Evolutionary conservation across 257 asterid species (phyloP).

Genomic region (Petunia axillaris): DNA sequence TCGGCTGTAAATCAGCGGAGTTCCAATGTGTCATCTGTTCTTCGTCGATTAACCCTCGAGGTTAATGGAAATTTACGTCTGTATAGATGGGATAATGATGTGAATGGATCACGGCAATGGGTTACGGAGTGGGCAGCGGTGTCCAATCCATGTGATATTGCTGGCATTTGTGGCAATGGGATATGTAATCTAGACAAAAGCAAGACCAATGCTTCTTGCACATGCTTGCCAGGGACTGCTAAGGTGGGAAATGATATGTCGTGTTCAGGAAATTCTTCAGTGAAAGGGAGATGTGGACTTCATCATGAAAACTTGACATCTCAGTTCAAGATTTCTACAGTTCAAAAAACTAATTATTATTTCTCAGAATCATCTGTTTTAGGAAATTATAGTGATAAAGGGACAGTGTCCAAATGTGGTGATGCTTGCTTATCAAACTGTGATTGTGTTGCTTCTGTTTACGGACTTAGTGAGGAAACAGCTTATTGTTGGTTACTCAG

Average conservation of each 20-base stretch:
- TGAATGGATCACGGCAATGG: constrained; percentile 81
- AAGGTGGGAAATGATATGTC: constrained; percentile 30
- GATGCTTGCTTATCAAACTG: constrained; percentile 78
- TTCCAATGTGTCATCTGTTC: constrained; percentile 42
- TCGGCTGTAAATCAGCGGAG: constrained; percentile 56
- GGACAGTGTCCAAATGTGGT: constrained; percentile 65
- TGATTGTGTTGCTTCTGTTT: constrained; percentile 81
- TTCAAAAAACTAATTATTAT: constrained; percentile 69
- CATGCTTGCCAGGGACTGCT: constrained; percentile 58
- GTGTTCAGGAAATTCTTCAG: constrained; percentile 49
- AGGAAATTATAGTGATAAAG: constrained; percentile 72
- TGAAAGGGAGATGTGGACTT: constrained; percentile 56
- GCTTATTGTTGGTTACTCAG: constrained; percentile 83
- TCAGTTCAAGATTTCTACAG: constrained; percentile 43
- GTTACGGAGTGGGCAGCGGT: constrained; percentile 91
- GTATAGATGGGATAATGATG: constrained; percentile 77
- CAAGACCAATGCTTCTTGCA: constrained; percentile 75
- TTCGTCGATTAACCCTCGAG: constrained; percentile 63
- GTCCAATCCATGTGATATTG: constrained; percentile 75
- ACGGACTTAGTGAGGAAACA: constrained; percentile 75
- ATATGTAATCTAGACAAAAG: constrained; percentile 66
- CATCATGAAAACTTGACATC: constrained; percentile 46
- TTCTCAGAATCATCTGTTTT: constrained; percentile 70
- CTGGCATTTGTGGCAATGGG: constrained; percentile 84
- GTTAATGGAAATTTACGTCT: constrained; percentile 78